Base-by-base conservation (phyloP, 305 asterid species). In the Plantago lanceolata region DNA sequence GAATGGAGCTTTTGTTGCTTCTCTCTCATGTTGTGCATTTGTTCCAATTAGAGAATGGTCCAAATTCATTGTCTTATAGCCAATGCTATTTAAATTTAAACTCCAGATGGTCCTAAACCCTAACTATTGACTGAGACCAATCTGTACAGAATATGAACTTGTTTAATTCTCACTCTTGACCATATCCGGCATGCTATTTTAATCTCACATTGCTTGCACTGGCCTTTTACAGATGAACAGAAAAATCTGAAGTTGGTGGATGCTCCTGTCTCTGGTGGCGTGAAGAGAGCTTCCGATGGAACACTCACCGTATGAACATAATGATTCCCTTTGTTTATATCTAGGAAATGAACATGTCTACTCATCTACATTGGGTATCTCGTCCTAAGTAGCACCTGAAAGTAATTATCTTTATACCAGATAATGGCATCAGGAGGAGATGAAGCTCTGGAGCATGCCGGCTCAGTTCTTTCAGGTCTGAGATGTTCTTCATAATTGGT, bases 231-330 rank as follows among this genome's bases (percentile, higher is more conserved):
- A 92, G 98, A 71, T 76, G 96, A 89, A 71, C 74, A 78, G 50
- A 92, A 78, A 78, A 79, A 85, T 66, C 71, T 92, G 79, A 87
- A 85, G 76, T 81, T 92, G 82, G 88, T 89, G 70, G 98, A 92
- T 82, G 94, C 98, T 84, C 98, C 98, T 45, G 98, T 92, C 74
- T 92, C 98, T 57, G 97, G 98, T 78, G 98, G 98, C 55, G 97
- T 92, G 72, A 89, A 82, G 81, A 79, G 90, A 66, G 97, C 98
- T 66, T 76, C 95, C 53, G 67, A 81, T 65, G 98, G 98, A 77
- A 85, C 96, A 57, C 96, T 89, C 73, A 89, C 97, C 71, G 98
- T 92, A 81, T 65, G 96, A 60, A 43, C 49, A 49, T 75, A 62
- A 66, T 53, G 17, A 67, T 35, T 58, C 44, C 55, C 14, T 15